Evolutionary conservation across 139 green algal species (phyloP).

Genomic region (Dunaliella sp.): DNA sequence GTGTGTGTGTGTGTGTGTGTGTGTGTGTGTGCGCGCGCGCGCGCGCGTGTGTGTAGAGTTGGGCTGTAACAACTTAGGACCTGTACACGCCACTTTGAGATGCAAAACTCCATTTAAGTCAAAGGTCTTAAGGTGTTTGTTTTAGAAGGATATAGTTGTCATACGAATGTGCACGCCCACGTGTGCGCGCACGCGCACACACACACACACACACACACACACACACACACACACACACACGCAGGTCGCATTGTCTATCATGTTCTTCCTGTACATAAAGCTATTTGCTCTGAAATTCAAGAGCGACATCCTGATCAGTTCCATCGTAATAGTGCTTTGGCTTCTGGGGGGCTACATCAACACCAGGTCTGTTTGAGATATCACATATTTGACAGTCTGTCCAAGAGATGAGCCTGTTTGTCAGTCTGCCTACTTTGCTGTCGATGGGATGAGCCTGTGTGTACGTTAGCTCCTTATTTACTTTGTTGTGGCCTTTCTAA

Average conservation of each 20-base stretch:
- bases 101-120: neutral
- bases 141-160: neutral
- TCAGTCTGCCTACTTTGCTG: too few relatives aligned
- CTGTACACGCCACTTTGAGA: neutral
- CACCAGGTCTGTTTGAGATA: slow-evolving; percentile 13
- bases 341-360: slow-evolving; percentile 28
- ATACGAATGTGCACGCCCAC: neutral
- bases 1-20: neutral
- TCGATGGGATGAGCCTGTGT: too few relatives aligned
- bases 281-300: slow-evolving; percentile 21
- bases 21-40: neutral
- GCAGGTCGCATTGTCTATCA: slow-evolving; percentile 28
- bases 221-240: neutral
- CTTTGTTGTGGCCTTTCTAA: too few relatives aligned
- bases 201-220: neutral
- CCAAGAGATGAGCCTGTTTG: too few relatives aligned
- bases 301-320: slow-evolving; percentile 45
- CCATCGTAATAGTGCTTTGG: slow-evolving; percentile 31
- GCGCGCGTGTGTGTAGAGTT: neutral
- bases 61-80: neutral
- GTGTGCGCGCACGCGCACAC: neutral
- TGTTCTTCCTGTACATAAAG: slow-evolving; percentile 75
- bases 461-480: too few relatives aligned
- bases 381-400: too few relatives aligned
- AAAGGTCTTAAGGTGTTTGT: neutral